phyloP scores from a whole-genome alignment of 225 moss, liverwort and hornwort species.

The Polytrichum formosum region DNA sequence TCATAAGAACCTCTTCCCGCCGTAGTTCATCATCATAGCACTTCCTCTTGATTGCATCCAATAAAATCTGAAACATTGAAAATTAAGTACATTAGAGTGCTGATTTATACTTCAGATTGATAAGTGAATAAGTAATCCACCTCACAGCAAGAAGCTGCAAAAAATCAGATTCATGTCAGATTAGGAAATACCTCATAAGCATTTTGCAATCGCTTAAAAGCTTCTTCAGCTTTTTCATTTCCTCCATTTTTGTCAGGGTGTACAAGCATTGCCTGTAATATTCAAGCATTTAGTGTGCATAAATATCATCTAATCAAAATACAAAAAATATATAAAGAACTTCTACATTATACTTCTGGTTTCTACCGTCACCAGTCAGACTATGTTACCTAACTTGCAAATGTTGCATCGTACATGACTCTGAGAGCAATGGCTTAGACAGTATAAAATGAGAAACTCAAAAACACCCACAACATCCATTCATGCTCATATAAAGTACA shows the following conservation, averaged over 20 bases:
- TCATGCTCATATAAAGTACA: no score
- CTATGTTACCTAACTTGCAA: no score
- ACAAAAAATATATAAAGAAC: no score
- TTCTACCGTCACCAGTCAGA: no score
- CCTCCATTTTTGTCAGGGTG: conserved; percentile 99
- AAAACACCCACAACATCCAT: no score
- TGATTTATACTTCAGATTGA: no score
- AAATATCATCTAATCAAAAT: neutral
- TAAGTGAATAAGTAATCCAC: no score
- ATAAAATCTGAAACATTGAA: conserved; percentile 46
- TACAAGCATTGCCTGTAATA: conserved; percentile 89
- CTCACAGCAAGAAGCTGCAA: neutral
- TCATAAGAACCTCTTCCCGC: conserved; percentile 71
- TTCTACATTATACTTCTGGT: no score
- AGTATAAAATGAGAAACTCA: no score
- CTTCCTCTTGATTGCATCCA: conserved; percentile 82
- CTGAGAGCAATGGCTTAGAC: no score
- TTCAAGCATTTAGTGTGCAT: neutral
- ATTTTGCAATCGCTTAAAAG: conserved; percentile 95
- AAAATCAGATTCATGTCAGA: neutral
- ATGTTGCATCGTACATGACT: no score
- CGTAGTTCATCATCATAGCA: conserved; percentile 86
- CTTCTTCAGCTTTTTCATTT: conserved; percentile 91
- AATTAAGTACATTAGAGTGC: neutral
- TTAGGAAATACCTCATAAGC: conserved; percentile 76